phyloP scores from a whole-genome alignment of 2,329 filamentous ascomycete genomes.

The Ascochyta lentis region DNA sequence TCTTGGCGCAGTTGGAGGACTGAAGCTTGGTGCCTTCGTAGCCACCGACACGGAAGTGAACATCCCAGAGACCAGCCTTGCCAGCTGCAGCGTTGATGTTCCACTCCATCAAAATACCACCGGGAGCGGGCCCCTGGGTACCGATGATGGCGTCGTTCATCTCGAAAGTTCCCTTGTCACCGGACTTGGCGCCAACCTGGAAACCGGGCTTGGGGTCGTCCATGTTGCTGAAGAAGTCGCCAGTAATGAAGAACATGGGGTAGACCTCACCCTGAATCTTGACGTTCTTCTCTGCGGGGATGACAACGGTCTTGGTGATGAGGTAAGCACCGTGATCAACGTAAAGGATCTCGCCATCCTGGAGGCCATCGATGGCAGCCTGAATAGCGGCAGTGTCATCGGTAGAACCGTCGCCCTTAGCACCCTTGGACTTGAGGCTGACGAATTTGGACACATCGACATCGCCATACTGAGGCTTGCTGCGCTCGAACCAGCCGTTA shows the following conservation, averaged over 20 bases:
- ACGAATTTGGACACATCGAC: conserved; percentile 74
- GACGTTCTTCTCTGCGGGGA: conserved; percentile 70
- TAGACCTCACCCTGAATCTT: conserved; percentile 91
- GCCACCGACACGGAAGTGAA: conserved; percentile 93
- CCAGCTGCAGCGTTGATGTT: conserved; percentile 75
- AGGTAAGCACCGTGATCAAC: conserved; percentile 70
- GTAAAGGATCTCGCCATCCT: conserved; percentile 66
- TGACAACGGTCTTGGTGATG: conserved; percentile 64
- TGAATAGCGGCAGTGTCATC: conserved; percentile 91
- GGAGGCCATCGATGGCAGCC: conserved; percentile 72
- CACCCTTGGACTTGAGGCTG: conserved; percentile 81
- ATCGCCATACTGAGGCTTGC: conserved; percentile 86
- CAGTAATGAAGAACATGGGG: conserved; percentile 86
- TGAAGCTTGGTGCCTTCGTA: conserved; percentile 83
- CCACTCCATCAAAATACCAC: conserved; percentile 91
- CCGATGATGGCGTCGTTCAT: conserved; percentile 88
- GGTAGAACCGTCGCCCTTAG: conserved; percentile 83
- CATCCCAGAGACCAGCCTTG: conserved; percentile 85
- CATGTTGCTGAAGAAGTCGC: conserved; percentile 74
- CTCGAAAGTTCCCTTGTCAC: conserved; percentile 81
- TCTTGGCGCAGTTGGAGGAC: conserved; percentile 79
- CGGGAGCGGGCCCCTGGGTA: conserved; percentile 81
- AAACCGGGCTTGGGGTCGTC: conserved; percentile 82
- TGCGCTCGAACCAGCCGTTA: conserved; percentile 78
- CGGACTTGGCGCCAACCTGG: conserved; percentile 74